These are phyloP conservation scores for Penstemon davidsonii DNA, from an alignment of 257 asterid genomes.

Conservation along the genomic window DNA sequence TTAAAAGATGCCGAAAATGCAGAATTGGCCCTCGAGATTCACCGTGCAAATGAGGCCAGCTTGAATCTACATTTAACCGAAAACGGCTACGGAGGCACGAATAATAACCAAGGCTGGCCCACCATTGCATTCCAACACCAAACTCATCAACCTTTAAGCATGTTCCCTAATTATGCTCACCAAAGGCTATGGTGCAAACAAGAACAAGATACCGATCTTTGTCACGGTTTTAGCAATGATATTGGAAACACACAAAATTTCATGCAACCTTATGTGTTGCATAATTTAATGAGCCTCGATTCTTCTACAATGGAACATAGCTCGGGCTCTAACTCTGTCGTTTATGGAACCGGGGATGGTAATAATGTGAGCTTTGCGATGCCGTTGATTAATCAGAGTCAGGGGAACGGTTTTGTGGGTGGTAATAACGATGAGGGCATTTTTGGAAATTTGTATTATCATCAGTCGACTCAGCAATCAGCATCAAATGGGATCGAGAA, in stretches of 20 bases:
- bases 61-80: slow-evolving; percentile 38
- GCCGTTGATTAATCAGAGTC: slow-evolving; percentile 41
- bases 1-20: slow-evolving; percentile 66
- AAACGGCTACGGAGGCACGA: slow-evolving; percentile 28
- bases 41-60: slow-evolving; percentile 36
- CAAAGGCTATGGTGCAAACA: slow-evolving; percentile 71
- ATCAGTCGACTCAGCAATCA: slow-evolving; percentile 34
- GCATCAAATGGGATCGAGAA: slow-evolving; percentile 24
- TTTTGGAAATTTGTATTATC: slow-evolving; percentile 43
- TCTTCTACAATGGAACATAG: slow-evolving; percentile 42
- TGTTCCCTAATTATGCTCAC: slow-evolving; percentile 44
- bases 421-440: slow-evolving; percentile 32
- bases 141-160: slow-evolving; percentile 43
- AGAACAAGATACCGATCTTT: slow-evolving; percentile 40
- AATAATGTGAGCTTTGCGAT: slow-evolving; percentile 25
- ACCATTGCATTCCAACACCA: slow-evolving; percentile 57
- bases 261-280: slow-evolving; percentile 47
- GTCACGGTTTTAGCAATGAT: slow-evolving; percentile 33
- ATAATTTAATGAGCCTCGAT: slow-evolving; percentile 53
- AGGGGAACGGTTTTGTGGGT: slow-evolving; percentile 33
- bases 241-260: slow-evolving; percentile 44
- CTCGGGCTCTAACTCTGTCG: slow-evolving; percentile 28
- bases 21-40: slow-evolving; percentile 50
- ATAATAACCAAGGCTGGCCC: slow-evolving; percentile 43
- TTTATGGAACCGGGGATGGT: slow-evolving; percentile 29